Percentiles rank a stretch among this genome's conserved stretches.
Conservation (phyloP, 306 rosid species). For the Macrotyloma uniflorum region DNA sequence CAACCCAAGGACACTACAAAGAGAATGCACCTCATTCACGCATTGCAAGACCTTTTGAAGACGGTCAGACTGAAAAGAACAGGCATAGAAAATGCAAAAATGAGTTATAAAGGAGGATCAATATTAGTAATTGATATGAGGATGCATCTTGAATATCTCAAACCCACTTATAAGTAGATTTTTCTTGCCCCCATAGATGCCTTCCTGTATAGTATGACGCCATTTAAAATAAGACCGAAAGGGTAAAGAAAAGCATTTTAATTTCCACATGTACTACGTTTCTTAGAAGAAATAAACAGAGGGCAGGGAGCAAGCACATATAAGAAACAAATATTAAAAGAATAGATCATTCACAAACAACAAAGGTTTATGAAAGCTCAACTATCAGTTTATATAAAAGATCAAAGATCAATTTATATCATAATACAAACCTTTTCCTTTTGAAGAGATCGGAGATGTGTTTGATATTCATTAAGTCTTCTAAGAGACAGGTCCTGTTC, state of each 20-base stretch:
- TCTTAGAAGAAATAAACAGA: neutral
- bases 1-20: conserved; percentile 84
- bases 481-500: conserved; percentile 84
- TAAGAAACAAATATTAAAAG: neutral
- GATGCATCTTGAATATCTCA: neutral
- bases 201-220: neutral
- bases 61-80: conserved; percentile 75
- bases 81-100: conserved; percentile 21
- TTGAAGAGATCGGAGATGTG: conserved; percentile 75
- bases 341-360: conserved; percentile 11
- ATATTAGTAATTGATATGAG: neutral
- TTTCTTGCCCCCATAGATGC: neutral
- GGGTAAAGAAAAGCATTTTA: neutral
- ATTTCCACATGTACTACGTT: neutral
- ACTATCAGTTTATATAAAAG: conserved; percentile 1
- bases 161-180: neutral
- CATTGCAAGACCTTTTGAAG: conserved; percentile 86
- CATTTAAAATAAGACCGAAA: neutral
- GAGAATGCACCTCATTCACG: conserved; percentile 89
- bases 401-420: conserved; percentile 8
- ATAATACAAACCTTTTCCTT: conserved; percentile 80
- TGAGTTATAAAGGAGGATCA: conserved; percentile 5
- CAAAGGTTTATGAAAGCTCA: conserved; percentile 2
- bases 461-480: conserved; percentile 85
- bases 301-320: neutral